Evolutionary conservation across 2,329 filamentous ascomycete species (phyloP), one percentile per base, ranked within the genome.

Genomic region (Stagonosporopsis chrysanthemi): DNA sequence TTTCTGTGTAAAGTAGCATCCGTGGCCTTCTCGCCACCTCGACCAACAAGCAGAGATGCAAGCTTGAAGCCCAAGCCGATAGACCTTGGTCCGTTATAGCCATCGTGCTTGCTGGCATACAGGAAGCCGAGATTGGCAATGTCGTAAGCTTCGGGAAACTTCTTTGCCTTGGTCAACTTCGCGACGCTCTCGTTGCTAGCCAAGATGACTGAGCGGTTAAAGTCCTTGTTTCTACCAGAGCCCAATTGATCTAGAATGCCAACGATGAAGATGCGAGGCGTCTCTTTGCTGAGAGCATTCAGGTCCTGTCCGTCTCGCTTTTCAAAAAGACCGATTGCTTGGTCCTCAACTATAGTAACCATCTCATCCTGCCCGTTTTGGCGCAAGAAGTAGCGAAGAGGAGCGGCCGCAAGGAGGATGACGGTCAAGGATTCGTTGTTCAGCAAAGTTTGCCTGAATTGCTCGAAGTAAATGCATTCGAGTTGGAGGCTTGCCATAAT

Each of bases 401-500:
- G 72, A 39, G 70, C 70, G 12, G 70, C 72, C 14, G 70, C 63
- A 23, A 71, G 61, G 7, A 75, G 46, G 17, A 73, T 69, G 44
- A 67, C 67, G 31, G 76, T 73, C 59, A 81, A 62, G 31, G 69
- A 76, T 35, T 72, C 72, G 56, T 80, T 79, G 35, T 73, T 70
- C 50, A 66, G 63, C 12, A 74, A 49, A 1, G 69, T 68, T 19
- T 61, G 60, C 52, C 68, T 64, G 52, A 73, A 74, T 26, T 69
- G 62, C 58, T 73, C 69, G 51, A 70, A 74, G 59, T 72, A 70
- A 28, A 75, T 67, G 56, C 75, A 73, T 41, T 76, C 69, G 48
- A 69, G 70, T 5, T 75, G 73, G 58, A 80, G 73, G 60, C 81
- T 76, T 0, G 80, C 78, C 22, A 78, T 79, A 45, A 82, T 66